Conservation (phyloP, 306 rosid species). For the Morella rubra region DNA sequence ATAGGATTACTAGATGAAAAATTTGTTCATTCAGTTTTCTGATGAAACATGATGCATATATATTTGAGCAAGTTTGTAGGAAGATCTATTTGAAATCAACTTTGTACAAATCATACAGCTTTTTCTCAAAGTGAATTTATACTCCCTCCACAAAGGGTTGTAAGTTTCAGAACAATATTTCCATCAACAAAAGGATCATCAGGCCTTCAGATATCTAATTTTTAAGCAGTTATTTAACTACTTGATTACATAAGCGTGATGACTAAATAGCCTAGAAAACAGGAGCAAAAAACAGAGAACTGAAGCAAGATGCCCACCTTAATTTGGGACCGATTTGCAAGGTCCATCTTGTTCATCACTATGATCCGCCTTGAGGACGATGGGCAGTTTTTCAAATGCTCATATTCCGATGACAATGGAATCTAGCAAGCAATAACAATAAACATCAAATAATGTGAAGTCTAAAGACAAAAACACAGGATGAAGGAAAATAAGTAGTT, state of each 20-base stretch:
- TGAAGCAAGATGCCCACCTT: slow-evolving; percentile 43
- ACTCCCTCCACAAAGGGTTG: not conserved
- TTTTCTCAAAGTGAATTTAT: not conserved
- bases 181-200: not conserved
- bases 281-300: not conserved
- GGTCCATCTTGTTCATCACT: slow-evolving; percentile 75
- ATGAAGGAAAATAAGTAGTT: not conserved
- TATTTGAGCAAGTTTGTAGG: no score
- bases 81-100: no score
- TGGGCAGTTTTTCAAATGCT: slow-evolving; percentile 34
- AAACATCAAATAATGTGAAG: slow-evolving; percentile 6
- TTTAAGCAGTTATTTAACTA: not conserved
- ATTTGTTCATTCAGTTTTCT: not conserved
- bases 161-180: not conserved
- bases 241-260: not conserved
- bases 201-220: not conserved
- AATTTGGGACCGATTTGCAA: slow-evolving; percentile 52
- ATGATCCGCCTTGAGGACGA: slow-evolving; percentile 40
- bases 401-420: slow-evolving; percentile 62
- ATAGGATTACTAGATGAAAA: no score
- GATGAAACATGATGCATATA: not conserved
- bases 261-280: not conserved
- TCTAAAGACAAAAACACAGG: not conserved
- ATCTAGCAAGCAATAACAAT: slow-evolving; percentile 43
- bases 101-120: not conserved